These are phyloP conservation scores for Gamsiella multidivaricata DNA, from an alignment of 192 early-diverging fungal species.

Conservation along the genomic window DNA sequence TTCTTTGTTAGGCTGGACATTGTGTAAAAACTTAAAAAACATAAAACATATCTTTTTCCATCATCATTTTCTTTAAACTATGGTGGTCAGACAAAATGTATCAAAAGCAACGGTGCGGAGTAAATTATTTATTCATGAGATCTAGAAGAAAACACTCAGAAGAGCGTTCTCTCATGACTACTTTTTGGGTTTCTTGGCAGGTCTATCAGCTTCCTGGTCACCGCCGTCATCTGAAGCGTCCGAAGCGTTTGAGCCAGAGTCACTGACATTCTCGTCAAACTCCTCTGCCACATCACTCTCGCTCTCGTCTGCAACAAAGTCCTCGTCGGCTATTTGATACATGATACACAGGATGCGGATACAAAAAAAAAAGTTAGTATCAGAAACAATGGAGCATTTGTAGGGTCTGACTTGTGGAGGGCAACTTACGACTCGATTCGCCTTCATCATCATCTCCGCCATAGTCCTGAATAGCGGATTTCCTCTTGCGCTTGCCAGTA, in stretches of 20 bases:
- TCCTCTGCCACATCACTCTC: conserved; percentile 84
- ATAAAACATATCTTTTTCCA: conserved; percentile 16
- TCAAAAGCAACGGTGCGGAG: too few species aligned
- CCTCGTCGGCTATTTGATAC: conserved; percentile 78
- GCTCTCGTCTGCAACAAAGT: conserved; percentile 81
- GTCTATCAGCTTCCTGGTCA: conserved; percentile 16
- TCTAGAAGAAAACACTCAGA: too few species aligned
- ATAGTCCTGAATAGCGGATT: conserved; percentile 47
- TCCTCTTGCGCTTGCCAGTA: conserved; percentile 42
- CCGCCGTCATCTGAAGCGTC: conserved; percentile 20
- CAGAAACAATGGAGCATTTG: too few species aligned
- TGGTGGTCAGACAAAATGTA: too few species aligned
- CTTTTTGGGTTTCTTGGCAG: conserved; percentile 49
- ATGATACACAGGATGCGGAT: conserved; percentile 13
- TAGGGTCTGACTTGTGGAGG: too few species aligned
- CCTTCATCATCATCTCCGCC: conserved; percentile 65
- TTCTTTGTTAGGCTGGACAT: conserved; percentile 19
- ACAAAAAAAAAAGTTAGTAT: conserved; percentile 30
- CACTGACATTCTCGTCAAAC: conserved; percentile 72
- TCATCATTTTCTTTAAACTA: too few species aligned
- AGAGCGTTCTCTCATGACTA: too few species aligned
- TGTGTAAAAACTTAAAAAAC: conserved; percentile 12
- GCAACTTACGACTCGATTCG: conserved; percentile 67
- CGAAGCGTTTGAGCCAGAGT: conserved; percentile 28
- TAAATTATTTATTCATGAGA: too few species aligned